Evolutionary conservation across 2,329 filamentous ascomycete genomes (phyloP).

Genomic region (Colletotrichum sp.): DNA sequence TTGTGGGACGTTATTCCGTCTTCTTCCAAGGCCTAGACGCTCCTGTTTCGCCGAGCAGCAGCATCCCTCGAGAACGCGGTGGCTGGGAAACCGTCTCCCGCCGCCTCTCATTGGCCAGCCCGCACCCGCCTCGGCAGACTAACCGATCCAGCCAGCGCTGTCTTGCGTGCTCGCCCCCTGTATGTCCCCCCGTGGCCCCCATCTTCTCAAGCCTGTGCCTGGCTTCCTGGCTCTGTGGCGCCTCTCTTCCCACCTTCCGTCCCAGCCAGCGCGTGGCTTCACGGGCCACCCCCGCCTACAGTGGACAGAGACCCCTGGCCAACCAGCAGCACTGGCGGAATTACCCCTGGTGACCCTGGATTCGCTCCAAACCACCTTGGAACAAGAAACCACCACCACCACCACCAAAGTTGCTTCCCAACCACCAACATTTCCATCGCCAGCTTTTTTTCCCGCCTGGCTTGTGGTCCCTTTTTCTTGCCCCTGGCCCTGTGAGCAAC

Average conservation of each 20-base stretch:
- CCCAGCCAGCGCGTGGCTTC: neutral
- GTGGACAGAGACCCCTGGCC: neutral
- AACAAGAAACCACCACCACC: neutral
- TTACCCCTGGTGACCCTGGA: neutral
- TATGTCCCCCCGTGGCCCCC: neutral
- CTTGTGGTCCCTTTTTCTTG: neutral
- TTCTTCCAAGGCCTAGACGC: neutral
- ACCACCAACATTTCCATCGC: conserved; percentile 23
- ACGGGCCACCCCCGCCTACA: neutral
- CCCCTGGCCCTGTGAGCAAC: neutral
- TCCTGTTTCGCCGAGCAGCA: neutral
- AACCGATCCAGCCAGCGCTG: neutral
- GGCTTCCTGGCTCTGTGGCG: neutral
- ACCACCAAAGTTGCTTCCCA: conserved; percentile 7
- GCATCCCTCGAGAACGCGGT: neutral
- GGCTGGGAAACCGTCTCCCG: neutral
- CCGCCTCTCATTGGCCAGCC: neutral
- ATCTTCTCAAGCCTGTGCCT: neutral
- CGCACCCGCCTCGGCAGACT: neutral
- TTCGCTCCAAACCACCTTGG: neutral
- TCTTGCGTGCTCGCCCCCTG: neutral
- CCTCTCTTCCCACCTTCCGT: neutral
- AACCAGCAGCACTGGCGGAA: neutral
- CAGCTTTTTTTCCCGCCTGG: neutral
- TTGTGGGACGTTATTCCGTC: neutral